Evolutionary conservation across 495 filamentous ascomycete species (phyloP), one percentile per base, ranked within the genome.

Genomic region (Hypoxylon cercidicola): DNA sequence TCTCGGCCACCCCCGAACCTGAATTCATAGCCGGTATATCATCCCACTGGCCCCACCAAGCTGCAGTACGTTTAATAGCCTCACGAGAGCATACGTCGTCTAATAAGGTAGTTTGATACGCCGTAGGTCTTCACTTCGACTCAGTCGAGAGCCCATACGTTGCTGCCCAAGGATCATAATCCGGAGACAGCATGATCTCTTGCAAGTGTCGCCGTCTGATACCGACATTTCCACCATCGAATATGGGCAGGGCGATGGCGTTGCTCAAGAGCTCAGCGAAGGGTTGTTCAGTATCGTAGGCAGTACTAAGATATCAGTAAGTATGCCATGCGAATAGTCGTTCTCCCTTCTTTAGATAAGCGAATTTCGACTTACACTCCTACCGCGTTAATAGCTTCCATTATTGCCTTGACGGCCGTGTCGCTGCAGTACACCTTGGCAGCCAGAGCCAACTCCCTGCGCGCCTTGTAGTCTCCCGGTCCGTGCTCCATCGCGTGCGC

Each of bases 221-320:
- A 0, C 84, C 84, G 13, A 86, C 77, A 71, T 87, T 87, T 2
- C 84, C 83, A 2, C 84, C 82, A 60, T 84, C 82, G 52, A 85
- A 84, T 15, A 85, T 79, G 0, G 83, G 82, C 53, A 87, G 53
- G 20, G 76, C 79, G 61, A 79, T 74, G 0, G 81, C 84, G 58
- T 77, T 77, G 50, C 81, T 81, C 48, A 85, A 56, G 9, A 85
- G 66, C n/a, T 76, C 72, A 0, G 78, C 70, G 62, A 85, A 84
- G 3, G 74, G 74, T 23, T 74, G 71, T 20, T 76, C 69, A 15
- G 66, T 55, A 49, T 77, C 75, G 55, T 82, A 83, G 3, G 80
- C 74, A 10, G 74, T 78, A 37, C 80, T 81, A 48, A 19, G 19
- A 13, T 50, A 13, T 25, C n/a, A 35, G 23, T 25, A 19, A 55